Base-by-base conservation (phyloP, 1,284 basidiomycete genomes). In the Rhizoctonia solani region DNA sequence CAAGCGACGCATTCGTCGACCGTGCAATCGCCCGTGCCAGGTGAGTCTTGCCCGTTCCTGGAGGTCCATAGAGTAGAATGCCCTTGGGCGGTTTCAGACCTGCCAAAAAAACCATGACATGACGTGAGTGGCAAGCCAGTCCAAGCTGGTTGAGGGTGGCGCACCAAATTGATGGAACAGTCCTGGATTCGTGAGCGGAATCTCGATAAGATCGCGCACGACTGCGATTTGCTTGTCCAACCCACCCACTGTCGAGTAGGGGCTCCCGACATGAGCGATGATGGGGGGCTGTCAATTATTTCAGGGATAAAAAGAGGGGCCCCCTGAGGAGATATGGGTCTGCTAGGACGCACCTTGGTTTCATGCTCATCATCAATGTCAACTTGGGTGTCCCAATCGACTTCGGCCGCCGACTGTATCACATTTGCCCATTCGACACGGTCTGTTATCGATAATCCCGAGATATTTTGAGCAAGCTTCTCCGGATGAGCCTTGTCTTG, bases 31-130 rank as follows among this genome's bases (percentile, higher is more conserved):
- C 92, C 61, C 93, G 87, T 6, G 94, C 93, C 1, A 97, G 81
- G 71, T 95, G 92, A 0, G 95, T 97, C 78, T 97, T 98, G 13
- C 95, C 95, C 3, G 95, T 98, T 21, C 95, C 95, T 1, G 95
- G 93, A 16, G 93, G 93, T 14, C 95, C 95, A 76, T 96, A 89
- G 0, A 98, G 83, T 4, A 97, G 82, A 44, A 98, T 88, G 6
- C 95, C 95, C 53, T 90, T 86, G 8, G 94, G 94, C 13, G 95
- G 93, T 72, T 91, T 93, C 27, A 97, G 81, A 19, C 89, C 90
- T 92, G 72, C 32, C 32, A 4, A 34, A 34, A 11, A 34, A 34
- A 34, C 23, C 54, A 68, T 52, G 58, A n/a, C 46, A 25, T 19
- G 13, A 25, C 41, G 9, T 42, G 13, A 56, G 66, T 29, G 13